phyloP scores from a whole-genome alignment of 1,284 basidiomycete species.

The Prillingera fragicola region DNA sequence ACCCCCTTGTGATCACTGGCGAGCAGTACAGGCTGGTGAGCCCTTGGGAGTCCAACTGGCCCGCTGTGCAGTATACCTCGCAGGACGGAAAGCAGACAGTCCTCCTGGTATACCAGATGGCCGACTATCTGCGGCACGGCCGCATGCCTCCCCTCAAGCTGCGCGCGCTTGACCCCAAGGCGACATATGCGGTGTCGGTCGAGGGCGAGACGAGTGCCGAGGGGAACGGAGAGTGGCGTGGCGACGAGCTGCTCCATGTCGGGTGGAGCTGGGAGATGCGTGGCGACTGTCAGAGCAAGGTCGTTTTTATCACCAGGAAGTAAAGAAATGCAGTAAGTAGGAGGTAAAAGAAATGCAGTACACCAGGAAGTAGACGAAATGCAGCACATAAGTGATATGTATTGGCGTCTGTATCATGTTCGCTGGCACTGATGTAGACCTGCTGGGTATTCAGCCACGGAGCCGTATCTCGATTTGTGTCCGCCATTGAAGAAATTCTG shows the following conservation, averaged over 20 bases:
- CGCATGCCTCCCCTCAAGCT: constrained; percentile 14
- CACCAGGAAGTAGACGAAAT: no score
- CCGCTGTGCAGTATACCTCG: constrained; percentile 21
- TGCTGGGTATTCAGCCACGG: no score
- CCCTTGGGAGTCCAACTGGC: constrained; percentile 24
- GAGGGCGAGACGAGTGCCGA: constrained; percentile 5
- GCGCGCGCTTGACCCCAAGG: constrained; percentile 14
- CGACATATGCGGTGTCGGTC: constrained; percentile 15
- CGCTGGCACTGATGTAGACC: no score
- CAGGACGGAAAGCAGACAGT: constrained; percentile 5
- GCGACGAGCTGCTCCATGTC: constrained; percentile 4
- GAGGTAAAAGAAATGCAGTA: no score
- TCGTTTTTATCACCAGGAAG: no score
- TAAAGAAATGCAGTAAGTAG: no score
- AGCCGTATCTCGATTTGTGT: no score
- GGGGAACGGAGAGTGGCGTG: constrained; percentile 2
- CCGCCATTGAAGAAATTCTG: no score
- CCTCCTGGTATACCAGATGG: constrained; percentile 15
- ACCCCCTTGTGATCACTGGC: constrained; percentile 24
- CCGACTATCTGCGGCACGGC: constrained; percentile 2
- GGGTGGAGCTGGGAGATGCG: constrained; percentile 4
- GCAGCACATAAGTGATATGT: no score
- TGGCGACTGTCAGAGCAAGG: constrained; percentile 11
- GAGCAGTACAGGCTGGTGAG: constrained; percentile 25
- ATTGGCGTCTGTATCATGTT: no score